phyloP scores from a whole-genome alignment of 2,329 filamentous ascomycete genomes.

The Penicillium sp. region DNA sequence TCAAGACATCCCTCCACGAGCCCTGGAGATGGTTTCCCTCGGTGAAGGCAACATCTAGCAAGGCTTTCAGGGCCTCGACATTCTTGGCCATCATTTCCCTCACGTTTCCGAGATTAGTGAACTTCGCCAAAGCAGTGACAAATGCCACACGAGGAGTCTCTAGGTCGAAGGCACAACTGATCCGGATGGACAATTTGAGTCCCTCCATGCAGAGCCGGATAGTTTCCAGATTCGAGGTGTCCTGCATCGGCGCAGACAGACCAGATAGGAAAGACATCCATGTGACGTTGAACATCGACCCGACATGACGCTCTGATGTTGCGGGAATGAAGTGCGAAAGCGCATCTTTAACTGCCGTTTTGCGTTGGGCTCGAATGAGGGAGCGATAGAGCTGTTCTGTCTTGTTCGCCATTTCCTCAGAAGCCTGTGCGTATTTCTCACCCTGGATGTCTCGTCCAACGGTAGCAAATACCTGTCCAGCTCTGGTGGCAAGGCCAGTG shows the following conservation, averaged over 20 bases:
- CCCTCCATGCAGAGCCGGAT: constrained; percentile 92
- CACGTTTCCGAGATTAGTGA: constrained; percentile 92
- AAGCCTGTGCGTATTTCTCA: constrained; percentile 91
- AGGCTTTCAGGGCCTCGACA: constrained; percentile 84
- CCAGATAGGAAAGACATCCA: constrained; percentile 99
- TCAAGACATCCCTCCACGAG: constrained; percentile 93
- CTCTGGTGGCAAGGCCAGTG: constrained; percentile 71
- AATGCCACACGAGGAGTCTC: constrained; percentile 94
- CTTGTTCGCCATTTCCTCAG: constrained; percentile 84
- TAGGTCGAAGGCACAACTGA: constrained; percentile 89
- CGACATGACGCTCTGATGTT: constrained; percentile 89
- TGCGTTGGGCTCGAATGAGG: constrained; percentile 82
- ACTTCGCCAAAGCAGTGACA: constrained; percentile 85
- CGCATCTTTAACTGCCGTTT: constrained; percentile 68
- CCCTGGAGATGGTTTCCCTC: constrained; percentile 86
- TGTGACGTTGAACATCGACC: constrained; percentile 96
- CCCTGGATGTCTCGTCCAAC: constrained; percentile 87
- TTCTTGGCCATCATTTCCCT: constrained; percentile 96
- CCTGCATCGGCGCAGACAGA: constrained; percentile 87
- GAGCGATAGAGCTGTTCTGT: constrained; percentile 89
- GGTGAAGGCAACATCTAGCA: constrained; percentile 87
- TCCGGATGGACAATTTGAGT: constrained; percentile 87
- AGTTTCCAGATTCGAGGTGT: constrained; percentile 86
- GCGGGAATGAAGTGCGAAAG: constrained; percentile 79
- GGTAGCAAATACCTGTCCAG: constrained; percentile 86